phyloP scores from a whole-genome alignment of 2,329 filamentous ascomycete species.

The Cladosporium sp. region DNA sequence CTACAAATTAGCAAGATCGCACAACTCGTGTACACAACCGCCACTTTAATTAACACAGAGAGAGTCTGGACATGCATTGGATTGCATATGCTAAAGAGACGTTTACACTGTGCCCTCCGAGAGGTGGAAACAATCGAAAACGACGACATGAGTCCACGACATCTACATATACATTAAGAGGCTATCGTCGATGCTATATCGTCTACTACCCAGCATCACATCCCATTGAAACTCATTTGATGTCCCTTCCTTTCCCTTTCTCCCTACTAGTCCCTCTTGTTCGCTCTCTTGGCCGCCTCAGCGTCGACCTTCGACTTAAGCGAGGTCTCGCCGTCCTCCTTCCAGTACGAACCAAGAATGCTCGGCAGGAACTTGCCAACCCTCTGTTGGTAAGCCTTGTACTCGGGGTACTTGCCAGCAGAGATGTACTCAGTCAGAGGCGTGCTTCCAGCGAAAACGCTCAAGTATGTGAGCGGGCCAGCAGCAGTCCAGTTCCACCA shows the following conservation, averaged over 20 bases:
- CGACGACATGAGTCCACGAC: background rate
- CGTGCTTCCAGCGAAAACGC: slow-evolving; percentile 87
- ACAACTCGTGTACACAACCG: too few species aligned
- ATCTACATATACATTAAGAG: background rate
- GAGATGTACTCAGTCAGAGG: slow-evolving; percentile 83
- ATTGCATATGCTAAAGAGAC: background rate
- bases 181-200: background rate
- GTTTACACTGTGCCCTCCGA: background rate
- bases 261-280: background rate
- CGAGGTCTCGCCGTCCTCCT: slow-evolving; percentile 30
- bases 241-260: background rate
- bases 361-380: slow-evolving; percentile 82
- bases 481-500: slow-evolving; percentile 76
- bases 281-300: slow-evolving; percentile 22
- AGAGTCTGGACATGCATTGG: background rate
- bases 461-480: slow-evolving; percentile 68
- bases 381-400: slow-evolving; percentile 76
- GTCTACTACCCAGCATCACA: background rate
- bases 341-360: slow-evolving; percentile 34
- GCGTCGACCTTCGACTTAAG: slow-evolving; percentile 23
- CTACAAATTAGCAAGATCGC: background rate
- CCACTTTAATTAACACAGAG: background rate
- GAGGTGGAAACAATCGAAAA: background rate
- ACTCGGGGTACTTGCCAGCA: slow-evolving; percentile 81
- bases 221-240: background rate